Evolutionary conservation across 345 rosid species (phyloP), one percentile per base, ranked within the genome.

Genomic region (Syzygium jambos): DNA sequence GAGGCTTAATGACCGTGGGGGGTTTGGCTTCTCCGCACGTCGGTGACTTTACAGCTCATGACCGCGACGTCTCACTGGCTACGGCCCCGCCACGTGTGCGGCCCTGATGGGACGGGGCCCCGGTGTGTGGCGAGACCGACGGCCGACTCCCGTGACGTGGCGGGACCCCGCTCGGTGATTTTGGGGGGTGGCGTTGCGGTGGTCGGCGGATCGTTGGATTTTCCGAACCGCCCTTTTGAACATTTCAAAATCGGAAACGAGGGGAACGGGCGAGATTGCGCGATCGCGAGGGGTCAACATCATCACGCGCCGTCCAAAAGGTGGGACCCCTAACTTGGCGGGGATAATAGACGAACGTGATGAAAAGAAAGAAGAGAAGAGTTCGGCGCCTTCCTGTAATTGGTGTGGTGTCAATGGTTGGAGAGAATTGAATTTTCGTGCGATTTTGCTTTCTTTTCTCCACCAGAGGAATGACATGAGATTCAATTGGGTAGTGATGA

Each of bases 121-220:
- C 43, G 29, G 56, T 55, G 16, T 13, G 73, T 34, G 86, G 68
- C 43, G 53, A 85, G 63, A 61, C 22, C 86, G 87, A 87, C 85
- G 88, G 90, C 91, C 90, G 86, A 90, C 82, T 77, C 41, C 3
- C 16, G 15, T 54, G 87, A 56, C 19, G 83, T 49, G 80, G 91
- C 52, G 90, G 91, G 90, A 17, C 90, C 90, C 90, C 51, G 49
- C 61, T 77, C 16, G 57, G 22, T 43, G 87, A 86, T 21, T 65
- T 51, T 5, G 56, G 9, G 23, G 3, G 43, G 0, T 9, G 49
- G 80, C 49, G 49, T 2, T 41, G 80, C 49, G 41, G 86, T 86
- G 89, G 89, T 78, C 43, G 85, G 91, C 91, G 86, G 77, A 46
- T 30, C 80, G 2, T 73, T 41, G 63, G 87, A 86, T 38, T 53